Base-by-base conservation (phyloP, 495 filamentous ascomycete species). In the Neurospora sp. region DNA sequence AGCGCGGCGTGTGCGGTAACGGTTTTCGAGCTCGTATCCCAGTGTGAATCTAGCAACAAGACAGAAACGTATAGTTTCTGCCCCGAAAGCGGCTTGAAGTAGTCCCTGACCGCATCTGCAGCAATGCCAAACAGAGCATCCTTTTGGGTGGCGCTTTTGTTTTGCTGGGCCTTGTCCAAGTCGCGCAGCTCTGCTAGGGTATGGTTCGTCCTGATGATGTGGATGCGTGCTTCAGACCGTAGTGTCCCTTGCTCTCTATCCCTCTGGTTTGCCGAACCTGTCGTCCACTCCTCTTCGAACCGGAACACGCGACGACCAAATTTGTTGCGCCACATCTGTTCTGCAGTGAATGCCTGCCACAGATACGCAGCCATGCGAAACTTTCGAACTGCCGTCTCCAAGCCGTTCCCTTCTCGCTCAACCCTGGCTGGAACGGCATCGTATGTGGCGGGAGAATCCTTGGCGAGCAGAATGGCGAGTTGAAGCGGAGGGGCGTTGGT, bases 321-420 rank as follows among this genome's bases (percentile, higher is more conserved):
- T 65, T 89, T 90, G 80, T 95, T 91, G 72, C 93, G 92, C 80
- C 88, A 91, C 94, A 97, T 97, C 78, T 98, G 94, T 78, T 97
- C 94, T 14, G 92, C 93, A 1, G 94, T 98, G 77, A 96, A 97
- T 8, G 94, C 93, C 79, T 97, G 94, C 94, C 94, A 98, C 3
- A 98, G 86, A 79, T 97, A 96, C 20, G 93, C 94, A 31, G 93
- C 90, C 89, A 94, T 96, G 70, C 93, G 88, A 77, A 93, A 97
- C 80, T 97, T 97, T 71, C 88, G 87, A 74, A 96, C 87, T 0
- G 94, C 94, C 14, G 85, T 89, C 3, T 95, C 91, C 40, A 97
- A 76, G 3, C 86, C 87, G 78, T 95, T 95, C 4, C 92, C 94
- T 85, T 97, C 94, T 72, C 87, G 87, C 77, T 92, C 88, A 53